Percentiles rank a stretch among this genome's conserved stretches.
Evolutionary conservation across 495 filamentous ascomycete genomes (phyloP).

Genomic region (Tuber brumale): DNA sequence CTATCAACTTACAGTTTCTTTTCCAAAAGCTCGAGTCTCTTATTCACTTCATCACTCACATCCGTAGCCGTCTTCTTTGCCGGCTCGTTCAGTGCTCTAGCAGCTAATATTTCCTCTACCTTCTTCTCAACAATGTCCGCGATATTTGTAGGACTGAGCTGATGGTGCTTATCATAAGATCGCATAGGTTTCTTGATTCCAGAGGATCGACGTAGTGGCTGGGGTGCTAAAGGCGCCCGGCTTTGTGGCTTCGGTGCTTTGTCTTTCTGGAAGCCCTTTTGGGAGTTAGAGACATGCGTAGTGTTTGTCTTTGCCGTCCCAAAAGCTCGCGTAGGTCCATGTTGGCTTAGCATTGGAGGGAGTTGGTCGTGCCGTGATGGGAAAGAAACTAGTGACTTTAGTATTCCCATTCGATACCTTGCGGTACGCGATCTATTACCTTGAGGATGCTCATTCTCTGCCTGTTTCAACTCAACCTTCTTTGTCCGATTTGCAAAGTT

Average conservation of each 20-base stretch:
- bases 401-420: background rate
- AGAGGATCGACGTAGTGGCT: slow-evolving; percentile 31
- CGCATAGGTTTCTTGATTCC: slow-evolving; percentile 40
- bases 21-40: slow-evolving; percentile 75
- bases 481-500: slow-evolving; percentile 95
- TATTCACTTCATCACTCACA: slow-evolving; percentile 70
- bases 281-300: slow-evolving; percentile 5
- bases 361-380: slow-evolving; percentile 21
- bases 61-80: slow-evolving; percentile 40
- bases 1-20: slow-evolving; percentile 52
- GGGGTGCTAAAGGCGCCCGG: slow-evolving; percentile 20
- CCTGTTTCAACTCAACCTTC: slow-evolving; percentile 89
- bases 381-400: slow-evolving; percentile 18
- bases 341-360: slow-evolving; percentile 13
- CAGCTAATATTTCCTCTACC: slow-evolving; percentile 78
- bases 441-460: slow-evolving; percentile 50
- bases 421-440: background rate
- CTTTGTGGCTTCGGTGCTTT: slow-evolving; percentile 15
- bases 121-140: slow-evolving; percentile 89
- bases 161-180: slow-evolving; percentile 40
- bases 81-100: slow-evolving; percentile 50
- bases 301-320: slow-evolving; percentile 32
- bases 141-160: slow-evolving; percentile 53
- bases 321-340: slow-evolving; percentile 31
- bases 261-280: slow-evolving; percentile 9